These are phyloP conservation scores for Gentiana straminea DNA, from an alignment of 257 asterid species.

Conservation along the genomic window DNA sequence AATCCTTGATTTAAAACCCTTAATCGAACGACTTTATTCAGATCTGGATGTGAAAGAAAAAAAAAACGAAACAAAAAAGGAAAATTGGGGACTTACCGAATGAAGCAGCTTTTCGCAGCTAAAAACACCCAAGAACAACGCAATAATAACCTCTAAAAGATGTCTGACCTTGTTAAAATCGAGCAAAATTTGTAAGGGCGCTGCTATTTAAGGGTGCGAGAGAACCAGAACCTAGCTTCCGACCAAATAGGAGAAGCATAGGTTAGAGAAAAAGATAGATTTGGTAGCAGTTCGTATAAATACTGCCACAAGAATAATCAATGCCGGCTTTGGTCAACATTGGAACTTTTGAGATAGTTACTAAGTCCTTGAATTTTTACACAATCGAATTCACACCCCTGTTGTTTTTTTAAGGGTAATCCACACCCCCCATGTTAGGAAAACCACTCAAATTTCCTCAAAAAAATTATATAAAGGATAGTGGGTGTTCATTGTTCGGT, in stretches of 20 bases:
- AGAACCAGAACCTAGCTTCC: conserved; percentile 14
- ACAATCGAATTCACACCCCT: too few relatives aligned
- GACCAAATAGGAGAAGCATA: conserved; percentile 10
- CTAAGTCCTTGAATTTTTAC: too few relatives aligned
- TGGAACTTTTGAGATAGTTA: too few relatives aligned
- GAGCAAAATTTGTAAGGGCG: background rate
- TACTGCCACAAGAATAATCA: too few relatives aligned
- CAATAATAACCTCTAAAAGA: conserved; percentile 6
- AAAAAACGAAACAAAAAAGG: background rate
- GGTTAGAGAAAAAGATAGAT: background rate
- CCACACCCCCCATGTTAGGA: too few relatives aligned
- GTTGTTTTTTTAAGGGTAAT: too few relatives aligned
- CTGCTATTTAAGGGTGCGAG: background rate
- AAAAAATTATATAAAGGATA: too few relatives aligned
- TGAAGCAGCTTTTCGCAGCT: conserved; percentile 1
- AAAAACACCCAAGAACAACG: conserved; percentile 12
- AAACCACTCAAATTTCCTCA: too few relatives aligned
- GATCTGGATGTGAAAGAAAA: conserved; percentile 5
- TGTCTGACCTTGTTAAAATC: background rate
- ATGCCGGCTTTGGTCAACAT: too few relatives aligned
- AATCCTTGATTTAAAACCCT: conserved; percentile 10
- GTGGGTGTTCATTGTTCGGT: too few relatives aligned
- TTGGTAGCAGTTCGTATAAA: background rate
- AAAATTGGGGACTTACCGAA: conserved; percentile 8
- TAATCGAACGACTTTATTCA: conserved; percentile 1